Evolutionary conservation across 257 asterid species (phyloP), one percentile per base, ranked within the genome.

Genomic region (Nemophila menziesii): DNA sequence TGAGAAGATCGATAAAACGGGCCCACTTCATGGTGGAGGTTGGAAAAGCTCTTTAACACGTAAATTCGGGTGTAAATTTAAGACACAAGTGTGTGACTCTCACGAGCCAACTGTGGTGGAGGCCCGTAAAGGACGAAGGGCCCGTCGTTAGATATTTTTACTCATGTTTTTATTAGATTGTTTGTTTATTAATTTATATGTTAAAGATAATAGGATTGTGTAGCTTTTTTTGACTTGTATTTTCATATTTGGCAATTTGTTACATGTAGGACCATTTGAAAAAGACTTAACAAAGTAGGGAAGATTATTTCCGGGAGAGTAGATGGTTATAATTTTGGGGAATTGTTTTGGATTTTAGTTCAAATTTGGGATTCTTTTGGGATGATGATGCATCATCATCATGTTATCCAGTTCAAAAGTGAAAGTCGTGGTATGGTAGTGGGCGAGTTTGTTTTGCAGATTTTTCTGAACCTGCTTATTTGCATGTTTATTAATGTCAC

Each of bases 81-180:
- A 78, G 75, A 80, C 92, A 0, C 95, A 87, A 39, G 95, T 84
- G 13, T 89, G 97, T 54, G 97, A 89, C 59, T 89, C 97, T 8
- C 95, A 84, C n/a, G 79, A 74, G 19, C 74, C 78, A 2, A 70
- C 86, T 13, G 82, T 70, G 18, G 78, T 68, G 41, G 82, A 72
- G 54, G 66, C 76, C 14, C 61, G 71, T 29, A 74, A 57, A 60
- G 64, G 68, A 55, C 90, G 85, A 58, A 50, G 47, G 44, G 56
- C 43, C 41, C 77, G 71, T 48, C 86, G 65, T 37, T 77, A 64
- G 14, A 58, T 51, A 20, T 38, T 44, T 29, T 33, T 39, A 44
- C 43, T 46, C 20, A 41, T 39, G 52, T 48, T 55, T 56, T 61
- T 49, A n/a, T 51, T 37, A 16, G 8, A 39, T 38, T 56, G 17